phyloP scores from a whole-genome alignment of 2,329 filamentous ascomycete species.

The Monosporascus ibericus region DNA sequence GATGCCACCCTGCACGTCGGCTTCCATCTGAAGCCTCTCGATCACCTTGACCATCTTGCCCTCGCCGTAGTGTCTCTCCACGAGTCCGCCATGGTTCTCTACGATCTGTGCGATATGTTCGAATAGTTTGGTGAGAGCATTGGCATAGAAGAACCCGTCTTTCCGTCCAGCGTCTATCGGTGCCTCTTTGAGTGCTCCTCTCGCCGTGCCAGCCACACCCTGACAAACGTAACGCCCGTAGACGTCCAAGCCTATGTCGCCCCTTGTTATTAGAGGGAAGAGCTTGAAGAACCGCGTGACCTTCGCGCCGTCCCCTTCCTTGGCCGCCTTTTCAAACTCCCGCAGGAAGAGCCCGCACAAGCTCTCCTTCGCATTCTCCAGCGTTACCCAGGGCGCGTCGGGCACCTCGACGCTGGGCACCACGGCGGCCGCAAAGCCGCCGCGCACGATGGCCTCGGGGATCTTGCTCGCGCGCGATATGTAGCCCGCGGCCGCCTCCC shows the following conservation, averaged over 20 bases:
- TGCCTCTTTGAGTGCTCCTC: slow-evolving; percentile 69
- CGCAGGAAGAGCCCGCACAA: slow-evolving; percentile 85
- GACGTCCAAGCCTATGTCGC: slow-evolving; percentile 85
- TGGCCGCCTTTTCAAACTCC: slow-evolving; percentile 89
- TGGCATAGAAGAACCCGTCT: slow-evolving; percentile 87
- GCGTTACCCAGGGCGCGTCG: slow-evolving; percentile 79
- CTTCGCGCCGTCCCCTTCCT: slow-evolving; percentile 78
- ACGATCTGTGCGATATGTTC: slow-evolving; percentile 97
- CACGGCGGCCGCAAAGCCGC: slow-evolving; percentile 83
- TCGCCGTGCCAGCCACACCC: slow-evolving; percentile 79
- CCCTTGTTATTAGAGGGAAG: slow-evolving; percentile 86
- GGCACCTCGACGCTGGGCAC: slow-evolving; percentile 95
- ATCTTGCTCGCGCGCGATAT: slow-evolving; percentile 77
- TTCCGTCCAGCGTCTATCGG: slow-evolving; percentile 53
- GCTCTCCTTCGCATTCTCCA: slow-evolving; percentile 82
- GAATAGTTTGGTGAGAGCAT: slow-evolving; percentile 83
- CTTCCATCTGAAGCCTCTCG: slow-evolving; percentile 86
- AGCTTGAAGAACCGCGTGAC: slow-evolving; percentile 98
- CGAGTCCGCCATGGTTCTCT: slow-evolving; percentile 81
- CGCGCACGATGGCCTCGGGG: slow-evolving; percentile 71
- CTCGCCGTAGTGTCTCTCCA: slow-evolving; percentile 87
- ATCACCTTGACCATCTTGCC: slow-evolving; percentile 95
- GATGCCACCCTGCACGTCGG: slow-evolving; percentile 92
- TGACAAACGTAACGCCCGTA: slow-evolving; percentile 96
- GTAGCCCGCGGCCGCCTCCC: slow-evolving; percentile 93